phyloP scores from a whole-genome alignment of 345 rosid species.

The Cardamine occulta region DNA sequence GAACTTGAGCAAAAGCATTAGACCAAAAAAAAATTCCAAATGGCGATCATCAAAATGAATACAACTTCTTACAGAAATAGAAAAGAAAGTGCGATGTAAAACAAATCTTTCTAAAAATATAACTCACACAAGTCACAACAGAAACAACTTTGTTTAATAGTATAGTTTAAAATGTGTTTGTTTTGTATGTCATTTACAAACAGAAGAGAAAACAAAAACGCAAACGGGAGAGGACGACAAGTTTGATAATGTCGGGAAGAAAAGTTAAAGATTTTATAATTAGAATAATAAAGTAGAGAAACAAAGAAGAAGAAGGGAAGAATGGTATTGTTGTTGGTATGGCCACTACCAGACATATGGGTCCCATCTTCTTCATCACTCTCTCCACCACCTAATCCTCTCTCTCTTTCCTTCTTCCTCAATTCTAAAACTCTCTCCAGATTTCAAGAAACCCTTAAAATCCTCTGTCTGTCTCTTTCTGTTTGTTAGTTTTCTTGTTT shows the following conservation, averaged over 20 bases:
- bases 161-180: background rate
- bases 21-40: constrained; percentile 14
- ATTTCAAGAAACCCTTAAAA: constrained; percentile 42
- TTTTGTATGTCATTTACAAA: background rate
- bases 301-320: background rate
- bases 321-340: constrained; percentile 51
- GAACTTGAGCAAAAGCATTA: constrained; percentile 2
- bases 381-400: constrained; percentile 59
- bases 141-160: background rate
- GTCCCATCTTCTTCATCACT: constrained; percentile 69
- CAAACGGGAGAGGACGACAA: constrained; percentile 46
- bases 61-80: constrained; percentile 14
- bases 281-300: background rate
- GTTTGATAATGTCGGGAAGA: constrained; percentile 44
- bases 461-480: constrained; percentile 45
- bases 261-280: constrained; percentile 7
- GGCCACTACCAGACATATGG: constrained; percentile 85
- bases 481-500: constrained; percentile 34
- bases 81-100: constrained; percentile 18
- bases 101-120: constrained; percentile 35
- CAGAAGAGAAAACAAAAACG: constrained; percentile 24
- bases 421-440: constrained; percentile 30
- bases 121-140: constrained; percentile 14
- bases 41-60: constrained; percentile 25
- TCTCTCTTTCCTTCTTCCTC: constrained; percentile 27